These are phyloP conservation scores for Mycena belliarum DNA, from an alignment of 768 basidiomycete genomes.

Conservation along the genomic window DNA sequence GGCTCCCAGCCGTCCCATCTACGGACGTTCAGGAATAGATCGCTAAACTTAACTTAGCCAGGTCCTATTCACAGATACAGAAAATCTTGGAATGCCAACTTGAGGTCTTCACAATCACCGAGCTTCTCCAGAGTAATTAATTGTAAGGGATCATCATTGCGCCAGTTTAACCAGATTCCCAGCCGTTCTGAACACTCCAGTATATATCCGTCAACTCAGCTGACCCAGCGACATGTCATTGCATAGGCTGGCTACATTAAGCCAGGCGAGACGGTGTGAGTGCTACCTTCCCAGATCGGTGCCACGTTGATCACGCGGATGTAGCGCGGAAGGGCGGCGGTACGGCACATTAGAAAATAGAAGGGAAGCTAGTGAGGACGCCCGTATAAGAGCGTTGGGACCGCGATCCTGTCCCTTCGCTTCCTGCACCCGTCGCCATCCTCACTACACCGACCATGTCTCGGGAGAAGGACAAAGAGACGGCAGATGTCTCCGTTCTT, in stretches of 20 bases:
- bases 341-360: not conserved
- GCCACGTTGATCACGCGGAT: not conserved
- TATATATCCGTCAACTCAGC: not conserved
- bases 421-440: not conserved
- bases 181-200: not conserved
- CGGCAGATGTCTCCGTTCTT: not conserved
- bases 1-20: no score
- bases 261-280: not conserved
- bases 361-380: constrained; percentile 2
- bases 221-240: not conserved
- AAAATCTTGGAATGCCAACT: no score
- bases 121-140: no score
- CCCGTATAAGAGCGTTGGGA: not conserved
- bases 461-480: constrained; percentile 11
- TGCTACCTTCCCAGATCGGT: constrained; percentile 1
- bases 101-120: no score
- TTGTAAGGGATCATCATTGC: no score
- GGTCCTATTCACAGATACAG: no score
- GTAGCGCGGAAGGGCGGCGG: no score
- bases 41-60: no score
- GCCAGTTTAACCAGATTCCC: no score
- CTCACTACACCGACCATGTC: not conserved
- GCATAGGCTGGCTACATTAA: not conserved
- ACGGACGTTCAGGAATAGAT: no score
- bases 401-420: not conserved